Base-by-base conservation (phyloP, 2,329 filamentous ascomycete species). In the Fusarium xylarioides region DNA sequence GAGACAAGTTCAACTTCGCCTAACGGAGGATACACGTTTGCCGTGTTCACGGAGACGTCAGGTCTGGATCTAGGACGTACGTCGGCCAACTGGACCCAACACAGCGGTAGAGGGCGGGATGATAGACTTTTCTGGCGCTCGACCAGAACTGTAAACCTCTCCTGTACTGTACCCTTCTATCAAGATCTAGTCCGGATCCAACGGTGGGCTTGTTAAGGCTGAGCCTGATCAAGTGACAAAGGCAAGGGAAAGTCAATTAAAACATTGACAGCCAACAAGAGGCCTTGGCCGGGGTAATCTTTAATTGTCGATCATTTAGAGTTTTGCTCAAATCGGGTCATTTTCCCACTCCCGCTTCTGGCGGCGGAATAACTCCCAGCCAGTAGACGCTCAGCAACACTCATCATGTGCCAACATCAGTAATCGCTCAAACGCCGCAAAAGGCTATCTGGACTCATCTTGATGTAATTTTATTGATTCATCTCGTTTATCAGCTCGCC, bases 271-370 rank as follows among this genome's bases (percentile, higher is more conserved):
- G 35, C 54, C 46, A 59, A 63, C 40, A 34, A 34, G 40, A 40
- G 28, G 42, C 55, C 23, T 52, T 44, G 26, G n/a, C 40, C 35
- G 32, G 63, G 34, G 23, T 58, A 37, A 19, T 35, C 18, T 35
- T 21, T 12, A 38, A 37, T 50, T 55, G 52, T 21, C 46, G 53
- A 53, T 46, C 53, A 44, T 30, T 54, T 43, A 55, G 52, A 35
- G 42, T 52, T 47, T 58, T 23, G 44, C 52, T 52, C 70, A 73
- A 70, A 73, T 73, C 56, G 70, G 70, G 52, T 43, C 52, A 63
- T 38, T 58, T 59, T 49, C 66, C 47, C 65, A 58, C 66, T 70
- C 32, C 61, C 52, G 43, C 34, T 71, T 54, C 53, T 40, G 37
- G 28, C n/a, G 11, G 15, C 66, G 58, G 66, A 71, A 49, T 46